Percentiles rank a stretch among this genome's conserved stretches.
Evolutionary conservation across 2,329 filamentous ascomycete species (phyloP).

Genomic region (Emergomyces orientalis): DNA sequence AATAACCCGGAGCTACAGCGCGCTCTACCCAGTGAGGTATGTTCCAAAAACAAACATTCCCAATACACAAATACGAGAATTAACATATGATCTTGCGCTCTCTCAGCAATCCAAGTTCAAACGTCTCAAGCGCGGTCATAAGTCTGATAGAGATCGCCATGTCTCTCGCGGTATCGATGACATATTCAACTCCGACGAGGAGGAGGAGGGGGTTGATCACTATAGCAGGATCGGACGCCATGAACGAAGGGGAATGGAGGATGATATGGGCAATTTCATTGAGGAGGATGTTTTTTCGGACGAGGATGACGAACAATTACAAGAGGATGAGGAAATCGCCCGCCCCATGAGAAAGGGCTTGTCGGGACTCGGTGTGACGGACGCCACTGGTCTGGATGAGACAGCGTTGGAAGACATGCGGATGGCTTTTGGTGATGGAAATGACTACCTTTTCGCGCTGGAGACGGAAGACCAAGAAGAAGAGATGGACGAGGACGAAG

Average conservation of each 20-base stretch:
- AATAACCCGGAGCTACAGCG: constrained; percentile 61
- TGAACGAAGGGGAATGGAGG: constrained; percentile 52
- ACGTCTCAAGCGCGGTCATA: constrained; percentile 83
- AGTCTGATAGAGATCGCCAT: constrained; percentile 52
- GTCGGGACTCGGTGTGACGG: constrained; percentile 58
- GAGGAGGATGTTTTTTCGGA: constrained; percentile 90
- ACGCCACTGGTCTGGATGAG: constrained; percentile 79
- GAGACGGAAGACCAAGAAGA: constrained; percentile 77
- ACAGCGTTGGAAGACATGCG: constrained; percentile 93
- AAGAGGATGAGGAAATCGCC: constrained; percentile 82
- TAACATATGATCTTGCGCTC: neutral
- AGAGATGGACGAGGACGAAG: constrained; percentile 66
- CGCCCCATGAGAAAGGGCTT: constrained; percentile 63
- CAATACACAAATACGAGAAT: neutral
- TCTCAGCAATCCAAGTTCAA: constrained; percentile 73
- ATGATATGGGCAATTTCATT: constrained; percentile 93
- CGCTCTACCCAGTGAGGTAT: constrained; percentile 60
- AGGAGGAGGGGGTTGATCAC: constrained; percentile 53
- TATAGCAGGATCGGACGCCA: constrained; percentile 35
- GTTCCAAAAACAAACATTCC: constrained; percentile 17
- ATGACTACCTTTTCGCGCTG: constrained; percentile 91
- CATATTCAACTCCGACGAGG: constrained; percentile 94
- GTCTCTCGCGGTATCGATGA: constrained; percentile 70
- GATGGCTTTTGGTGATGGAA: constrained; percentile 88
- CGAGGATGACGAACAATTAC: constrained; percentile 64